A percentile compares a stretch with the other conserved stretches of the same genome.
Evolutionary conservation across 805 yeast species (phyloP).

Genomic region (Brettanomyces bruxellensis): DNA sequence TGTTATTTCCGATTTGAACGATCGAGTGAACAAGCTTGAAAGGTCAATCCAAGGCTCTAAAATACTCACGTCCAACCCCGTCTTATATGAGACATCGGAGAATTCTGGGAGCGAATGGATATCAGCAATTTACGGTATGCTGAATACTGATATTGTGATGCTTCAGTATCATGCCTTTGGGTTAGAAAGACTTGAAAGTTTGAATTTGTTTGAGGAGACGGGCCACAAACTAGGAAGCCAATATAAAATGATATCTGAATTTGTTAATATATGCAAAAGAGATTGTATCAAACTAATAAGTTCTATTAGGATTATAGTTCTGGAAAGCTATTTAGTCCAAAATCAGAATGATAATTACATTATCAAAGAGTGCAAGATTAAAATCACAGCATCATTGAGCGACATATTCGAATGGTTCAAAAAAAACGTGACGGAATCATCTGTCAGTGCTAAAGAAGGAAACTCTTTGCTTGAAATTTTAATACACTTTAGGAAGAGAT

Average conservation of each 20-base stretch:
- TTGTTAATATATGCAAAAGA: constrained; percentile 15
- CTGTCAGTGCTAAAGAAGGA: constrained; percentile 6
- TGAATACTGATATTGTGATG: constrained; percentile 15
- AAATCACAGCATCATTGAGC: constrained; percentile 12
- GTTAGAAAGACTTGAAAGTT: constrained; percentile 13
- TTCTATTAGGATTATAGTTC: constrained; percentile 17
- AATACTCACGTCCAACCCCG: no score
- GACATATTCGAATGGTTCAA: constrained; percentile 10
- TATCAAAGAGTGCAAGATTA: constrained; percentile 12
- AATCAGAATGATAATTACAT: constrained; percentile 9
- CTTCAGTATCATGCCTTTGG: constrained; percentile 20
- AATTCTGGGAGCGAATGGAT: constrained; percentile 21
- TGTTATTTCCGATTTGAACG: constrained; percentile 9
- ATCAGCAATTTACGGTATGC: constrained; percentile 19
- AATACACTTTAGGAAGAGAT: constrained; percentile 10
- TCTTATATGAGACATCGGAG: constrained; percentile 3
- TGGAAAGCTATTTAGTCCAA: constrained; percentile 20
- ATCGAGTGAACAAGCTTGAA: constrained; percentile 10
- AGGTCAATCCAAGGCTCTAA: not conserved
- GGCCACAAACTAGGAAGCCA: constrained; percentile 15
- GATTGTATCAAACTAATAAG: constrained; percentile 16
- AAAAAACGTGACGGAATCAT: constrained; percentile 2
- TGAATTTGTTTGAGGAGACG: constrained; percentile 11
- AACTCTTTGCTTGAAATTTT: constrained; percentile 8
- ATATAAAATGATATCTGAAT: constrained; percentile 11